phyloP scores from a whole-genome alignment of 805 yeast genomes.

The Wickerhamiella slavikovae region DNA sequence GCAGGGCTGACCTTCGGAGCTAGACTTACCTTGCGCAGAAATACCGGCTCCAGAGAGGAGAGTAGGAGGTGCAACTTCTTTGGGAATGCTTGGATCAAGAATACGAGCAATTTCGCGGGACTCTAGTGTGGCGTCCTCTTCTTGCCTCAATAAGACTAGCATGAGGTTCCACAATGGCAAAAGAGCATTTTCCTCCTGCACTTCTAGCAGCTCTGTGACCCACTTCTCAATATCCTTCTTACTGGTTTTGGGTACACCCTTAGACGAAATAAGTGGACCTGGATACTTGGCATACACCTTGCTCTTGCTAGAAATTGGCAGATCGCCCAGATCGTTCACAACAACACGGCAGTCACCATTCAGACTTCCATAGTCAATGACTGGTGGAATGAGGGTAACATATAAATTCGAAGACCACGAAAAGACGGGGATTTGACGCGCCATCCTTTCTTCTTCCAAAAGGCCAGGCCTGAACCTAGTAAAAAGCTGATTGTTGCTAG shows the following conservation, averaged over 20 bases:
- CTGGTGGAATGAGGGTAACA: conserved; percentile 2
- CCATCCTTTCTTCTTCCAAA: neutral
- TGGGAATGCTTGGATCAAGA: conserved; percentile 3
- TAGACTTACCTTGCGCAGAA: conserved; percentile 16
- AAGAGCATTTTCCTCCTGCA: conserved; percentile 2
- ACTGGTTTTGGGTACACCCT: conserved; percentile 28
- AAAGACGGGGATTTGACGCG: conserved; percentile 3
- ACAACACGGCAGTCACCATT: neutral
- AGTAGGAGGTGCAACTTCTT: neutral
- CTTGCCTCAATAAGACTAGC: conserved; percentile 6
- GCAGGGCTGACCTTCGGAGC: conserved; percentile 1
- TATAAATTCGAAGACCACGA: conserved; percentile 2
- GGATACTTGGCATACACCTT: conserved; percentile 28
- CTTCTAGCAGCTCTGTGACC: conserved; percentile 23
- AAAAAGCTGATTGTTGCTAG: too few relatives aligned
- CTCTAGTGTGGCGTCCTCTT: conserved; percentile 3
- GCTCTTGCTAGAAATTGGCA: conserved; percentile 1
- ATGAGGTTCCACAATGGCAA: conserved; percentile 7
- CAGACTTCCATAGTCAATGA: conserved; percentile 1
- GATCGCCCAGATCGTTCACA: neutral
- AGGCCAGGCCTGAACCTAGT: conserved; percentile 1
- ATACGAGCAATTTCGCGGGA: conserved; percentile 1
- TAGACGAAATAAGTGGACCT: conserved; percentile 38
- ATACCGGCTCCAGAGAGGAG: conserved; percentile 9
- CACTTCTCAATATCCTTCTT: conserved; percentile 53